These are phyloP conservation scores for Solanum stenotomum DNA, from an alignment of 257 asterid genomes.

Conservation along the genomic window DNA sequence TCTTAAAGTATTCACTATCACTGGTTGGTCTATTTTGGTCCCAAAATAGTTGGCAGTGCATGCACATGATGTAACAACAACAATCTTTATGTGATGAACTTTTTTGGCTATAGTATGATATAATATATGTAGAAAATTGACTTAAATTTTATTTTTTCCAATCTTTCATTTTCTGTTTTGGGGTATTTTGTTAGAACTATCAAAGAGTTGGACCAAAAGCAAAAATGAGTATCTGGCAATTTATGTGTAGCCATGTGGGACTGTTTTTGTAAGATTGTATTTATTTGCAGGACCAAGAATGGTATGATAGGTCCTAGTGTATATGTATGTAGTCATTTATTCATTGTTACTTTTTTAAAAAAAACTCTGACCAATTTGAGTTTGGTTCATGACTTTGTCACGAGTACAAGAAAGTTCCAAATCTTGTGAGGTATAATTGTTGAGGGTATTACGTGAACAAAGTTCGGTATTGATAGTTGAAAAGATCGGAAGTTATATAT, in stretches of 20 bases:
- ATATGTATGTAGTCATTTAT: background rate
- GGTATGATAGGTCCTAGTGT: background rate
- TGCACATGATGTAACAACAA: background rate
- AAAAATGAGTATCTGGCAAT: background rate
- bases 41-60: background rate
- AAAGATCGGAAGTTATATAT: background rate
- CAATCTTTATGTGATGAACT: background rate
- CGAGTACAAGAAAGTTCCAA: background rate
- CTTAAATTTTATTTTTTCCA: background rate
- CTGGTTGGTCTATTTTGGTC: background rate
- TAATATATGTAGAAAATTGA: background rate
- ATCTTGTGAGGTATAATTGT: background rate
- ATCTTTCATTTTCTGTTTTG: background rate
- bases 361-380: background rate
- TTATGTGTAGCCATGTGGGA: background rate
- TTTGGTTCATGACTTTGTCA: background rate
- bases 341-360: background rate
- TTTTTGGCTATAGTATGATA: background rate
- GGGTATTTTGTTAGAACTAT: background rate
- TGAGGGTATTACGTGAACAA: background rate
- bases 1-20: background rate
- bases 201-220: background rate
- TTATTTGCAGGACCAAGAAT: conserved; percentile 1
- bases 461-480: background rate
- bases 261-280: background rate